Base-by-base conservation (phyloP, 768 basidiomycete species). In the Chalciporus piperatus region DNA sequence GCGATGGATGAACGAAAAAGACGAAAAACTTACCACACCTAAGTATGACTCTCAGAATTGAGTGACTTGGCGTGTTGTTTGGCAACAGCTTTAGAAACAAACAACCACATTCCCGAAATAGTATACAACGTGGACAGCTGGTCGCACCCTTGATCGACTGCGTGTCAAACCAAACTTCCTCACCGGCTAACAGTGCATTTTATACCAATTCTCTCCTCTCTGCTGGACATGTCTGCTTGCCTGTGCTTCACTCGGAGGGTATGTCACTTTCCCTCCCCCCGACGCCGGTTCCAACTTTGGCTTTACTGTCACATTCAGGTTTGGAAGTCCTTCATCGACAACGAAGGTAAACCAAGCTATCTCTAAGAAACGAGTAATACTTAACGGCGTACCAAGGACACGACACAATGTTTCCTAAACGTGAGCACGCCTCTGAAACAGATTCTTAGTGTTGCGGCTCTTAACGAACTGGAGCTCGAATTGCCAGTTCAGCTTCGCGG, bases 351-450 rank as follows among this genome's bases (percentile, higher is more conserved):
- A 71, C 51, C 27, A 20, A 13, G 4, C n/a, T 1, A 1, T 23
- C n/a, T 16, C 13, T 12, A 6, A 0, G 8, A 3, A 0, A 30
- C 23, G 2, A 6, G 30, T 14, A 30, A n/a, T 46, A 50, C 44
- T 57, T 5, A 62, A 37, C 22, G 35, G 48, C 51, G 47, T 38
- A 52, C 30, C 42, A 64, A 90, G 89, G 90, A 6, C 90, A 92
- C 62, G 90, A 92, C 79, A 17, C 81, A 80, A 50, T 90, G 90
- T 62, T 89, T 92, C 67, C 88, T 88, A 1, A 84, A 88, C 58
- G 88, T 89, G 61, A 58, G 75, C 59, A 20, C 44, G 33, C 14
- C 14, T 11, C 12, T 27, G 30, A 10, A 32, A 27, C 32, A 57
- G 49, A 57, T 57, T 13, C 33, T 51, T 10, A 48, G 45, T 23